Evolutionary conservation across 148 eudicot genomes (phyloP), one percentile per base, ranked within the genome.

Genomic region (Oxyria digyna): DNA sequence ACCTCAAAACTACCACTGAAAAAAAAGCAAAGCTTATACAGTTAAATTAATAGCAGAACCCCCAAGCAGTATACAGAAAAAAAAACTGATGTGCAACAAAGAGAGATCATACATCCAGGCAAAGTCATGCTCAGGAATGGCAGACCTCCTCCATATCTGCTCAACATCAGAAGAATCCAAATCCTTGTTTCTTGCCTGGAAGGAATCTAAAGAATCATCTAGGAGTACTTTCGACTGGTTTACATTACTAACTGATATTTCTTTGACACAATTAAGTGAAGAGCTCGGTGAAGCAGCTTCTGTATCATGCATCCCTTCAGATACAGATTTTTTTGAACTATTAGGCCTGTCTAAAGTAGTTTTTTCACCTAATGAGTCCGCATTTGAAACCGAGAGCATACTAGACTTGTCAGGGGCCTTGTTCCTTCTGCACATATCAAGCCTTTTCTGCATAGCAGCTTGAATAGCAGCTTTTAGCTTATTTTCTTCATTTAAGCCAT

Each of bases 1-100:
- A 91, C 80, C 85, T 88, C 96, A 82, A 94, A 94, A 66, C 79
- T 78, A 66, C 99, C 99, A 71, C 99, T 94, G 90, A 78, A 85
- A 46, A 69, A 70, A 74, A 10, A 27, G 49, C 31, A 55, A 73
- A 57, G 72, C 62, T 59, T 40, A 40, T 57, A 49, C 33, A 31
- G 32, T 66, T 9, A 9, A 64, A 42, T 67, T 26, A 7, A 37
- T 5, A 67, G 18, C 35, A 67, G 48, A 24, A 23, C 4, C 27
- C 31, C 38, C 65, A 59, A 59, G 38, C 4, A 67, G 12, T 38
- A 32, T n/a, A n/a, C 3, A 14, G 11, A 67, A 4, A 38, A 23
- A 62, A 73, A 64, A 75, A 72, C 1, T 54, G 32, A 24, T 12
- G 10, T 29, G 38, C 18, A 59, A 59, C 3, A 31, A 59, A 46